Conservation (phyloP, 495 filamentous ascomycete genomes). For the Podospora comata region DNA sequence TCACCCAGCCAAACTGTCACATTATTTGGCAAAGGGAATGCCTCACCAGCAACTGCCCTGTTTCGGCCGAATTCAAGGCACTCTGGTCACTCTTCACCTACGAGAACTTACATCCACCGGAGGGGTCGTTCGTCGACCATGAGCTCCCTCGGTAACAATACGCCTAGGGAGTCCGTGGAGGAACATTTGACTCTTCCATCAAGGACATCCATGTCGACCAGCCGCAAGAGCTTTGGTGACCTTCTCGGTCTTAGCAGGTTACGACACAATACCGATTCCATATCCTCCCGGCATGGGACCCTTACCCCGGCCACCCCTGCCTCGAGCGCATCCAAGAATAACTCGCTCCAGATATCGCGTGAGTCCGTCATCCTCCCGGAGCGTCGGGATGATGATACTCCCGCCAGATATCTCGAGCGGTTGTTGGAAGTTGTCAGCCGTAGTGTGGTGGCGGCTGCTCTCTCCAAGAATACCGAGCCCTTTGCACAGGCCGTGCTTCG, state of each 20-base stretch:
- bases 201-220: slow-evolving; percentile 78
- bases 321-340: slow-evolving; percentile 60
- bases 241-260: slow-evolving; percentile 74
- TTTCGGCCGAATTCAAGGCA: slow-evolving; percentile 63
- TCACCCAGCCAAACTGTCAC: slow-evolving; percentile 34
- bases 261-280: slow-evolving; percentile 69
- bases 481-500: slow-evolving; percentile 81
- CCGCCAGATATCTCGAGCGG: slow-evolving; percentile 80
- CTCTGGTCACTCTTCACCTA: slow-evolving; percentile 72
- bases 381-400: slow-evolving; percentile 82
- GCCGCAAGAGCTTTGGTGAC: slow-evolving; percentile 85
- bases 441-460: slow-evolving; percentile 72
- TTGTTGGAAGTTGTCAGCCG: slow-evolving; percentile 74
- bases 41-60: slow-evolving; percentile 52
- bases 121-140: slow-evolving; percentile 86
- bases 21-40: slow-evolving; percentile 28
- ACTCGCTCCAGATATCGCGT: slow-evolving; percentile 62
- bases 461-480: slow-evolving; percentile 78
- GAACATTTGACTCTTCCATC: slow-evolving; percentile 55
- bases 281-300: slow-evolving; percentile 54
- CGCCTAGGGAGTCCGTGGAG: slow-evolving; percentile 52
- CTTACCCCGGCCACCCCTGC: slow-evolving; percentile 63
- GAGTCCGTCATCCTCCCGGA: slow-evolving; percentile 68
- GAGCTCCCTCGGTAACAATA: slow-evolving; percentile 60
- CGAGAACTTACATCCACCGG: slow-evolving; percentile 49